Percentiles rank a stretch among this genome's conserved stretches.
These are phyloP conservation scores for Phytophthora sp. DNA, from an alignment of 352 stramenopile species.

Conservation along the genomic window DNA sequence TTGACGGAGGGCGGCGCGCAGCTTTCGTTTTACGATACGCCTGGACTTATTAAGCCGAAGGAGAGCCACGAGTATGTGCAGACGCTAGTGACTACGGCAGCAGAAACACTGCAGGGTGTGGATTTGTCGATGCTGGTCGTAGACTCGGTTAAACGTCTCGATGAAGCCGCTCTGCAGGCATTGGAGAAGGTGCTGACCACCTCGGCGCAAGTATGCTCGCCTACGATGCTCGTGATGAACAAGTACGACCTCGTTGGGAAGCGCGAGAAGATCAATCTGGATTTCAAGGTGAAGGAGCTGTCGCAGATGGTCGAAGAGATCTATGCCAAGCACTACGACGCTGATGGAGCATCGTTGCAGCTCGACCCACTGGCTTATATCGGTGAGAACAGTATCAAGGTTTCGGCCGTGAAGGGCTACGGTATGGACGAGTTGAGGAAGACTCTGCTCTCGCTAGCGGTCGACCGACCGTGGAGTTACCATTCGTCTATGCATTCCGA, in stretches of 20 bases:
- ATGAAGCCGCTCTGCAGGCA: constrained; percentile 77
- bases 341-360: constrained; percentile 54
- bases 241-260: constrained; percentile 76
- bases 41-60: constrained; percentile 88
- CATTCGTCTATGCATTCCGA: constrained; percentile 89
- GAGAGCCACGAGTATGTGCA: constrained; percentile 85
- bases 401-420: constrained; percentile 77
- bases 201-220: constrained; percentile 74
- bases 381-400: constrained; percentile 74
- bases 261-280: constrained; percentile 60
- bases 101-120: constrained; percentile 81
- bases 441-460: constrained; percentile 67
- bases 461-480: constrained; percentile 83
- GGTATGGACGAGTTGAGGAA: constrained; percentile 72
- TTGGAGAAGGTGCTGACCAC: constrained; percentile 82
- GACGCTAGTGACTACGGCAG: constrained; percentile 76
- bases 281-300: constrained; percentile 74
- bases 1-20: constrained; percentile 77
- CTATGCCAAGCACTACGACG: constrained; percentile 71
- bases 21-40: constrained; percentile 88
- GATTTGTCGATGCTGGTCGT: constrained; percentile 88
- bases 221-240: constrained; percentile 90
- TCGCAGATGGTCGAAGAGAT: constrained; percentile 86
- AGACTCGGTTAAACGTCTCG: constrained; percentile 84
- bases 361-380: constrained; percentile 76